Conservation (phyloP, 1,284 basidiomycete genomes). For the Laetiporus sulphureus region DNA sequence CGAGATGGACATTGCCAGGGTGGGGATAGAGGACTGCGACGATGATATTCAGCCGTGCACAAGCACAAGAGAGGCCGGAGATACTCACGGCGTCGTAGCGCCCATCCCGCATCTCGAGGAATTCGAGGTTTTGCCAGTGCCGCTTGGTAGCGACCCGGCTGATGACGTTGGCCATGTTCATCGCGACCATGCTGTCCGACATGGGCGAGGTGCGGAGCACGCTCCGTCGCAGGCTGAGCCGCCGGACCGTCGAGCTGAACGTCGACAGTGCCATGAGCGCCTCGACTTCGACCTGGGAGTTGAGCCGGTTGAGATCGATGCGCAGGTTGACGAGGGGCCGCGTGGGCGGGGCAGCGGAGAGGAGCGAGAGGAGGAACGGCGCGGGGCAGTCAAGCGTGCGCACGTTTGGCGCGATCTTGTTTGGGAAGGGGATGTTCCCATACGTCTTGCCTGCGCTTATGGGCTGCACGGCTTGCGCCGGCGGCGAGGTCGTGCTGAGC, state of each 20-base stretch:
- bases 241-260: conserved; percentile 6
- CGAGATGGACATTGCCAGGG: conserved; percentile 4
- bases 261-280: conserved; percentile 5
- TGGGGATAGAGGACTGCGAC: conserved; percentile 4
- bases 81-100: conserved; percentile 9
- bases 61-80: no score
- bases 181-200: not conserved
- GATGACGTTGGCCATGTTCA: conserved; percentile 6
- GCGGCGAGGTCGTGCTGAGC: conserved; percentile 5
- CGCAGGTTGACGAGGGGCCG: conserved; percentile 7
- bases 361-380: conserved; percentile 9
- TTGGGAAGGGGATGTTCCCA: conserved; percentile 6
- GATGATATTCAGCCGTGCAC: not conserved
- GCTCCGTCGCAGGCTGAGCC: conserved; percentile 8
- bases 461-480: not conserved
- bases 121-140: conserved; percentile 7
- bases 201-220: not conserved
- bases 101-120: conserved; percentile 11
- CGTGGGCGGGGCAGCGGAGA: conserved; percentile 5
- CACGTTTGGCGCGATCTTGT: conserved; percentile 5
- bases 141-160: conserved; percentile 2
- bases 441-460: not conserved
- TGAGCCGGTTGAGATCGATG: conserved; percentile 6
- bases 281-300: conserved; percentile 6
- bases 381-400: conserved; percentile 8